Evolutionary conservation across 805 yeast species (phyloP).

Genomic region (Hanseniaspora hatyaiensis): DNA sequence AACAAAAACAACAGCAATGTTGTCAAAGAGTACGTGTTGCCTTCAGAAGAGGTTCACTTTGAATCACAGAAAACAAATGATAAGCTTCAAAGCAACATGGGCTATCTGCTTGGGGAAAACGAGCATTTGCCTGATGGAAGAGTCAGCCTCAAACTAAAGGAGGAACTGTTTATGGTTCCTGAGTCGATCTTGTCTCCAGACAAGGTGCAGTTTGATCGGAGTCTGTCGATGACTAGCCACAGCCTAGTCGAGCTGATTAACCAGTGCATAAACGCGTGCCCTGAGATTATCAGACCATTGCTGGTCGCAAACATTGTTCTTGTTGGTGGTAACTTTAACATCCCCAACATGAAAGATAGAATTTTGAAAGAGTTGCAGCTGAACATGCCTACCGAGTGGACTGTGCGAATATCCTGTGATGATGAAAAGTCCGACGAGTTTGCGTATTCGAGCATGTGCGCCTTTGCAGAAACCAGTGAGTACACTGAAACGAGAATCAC

Average conservation of each 20-base stretch:
- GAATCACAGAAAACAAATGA: background rate
- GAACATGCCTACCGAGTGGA: slow-evolving; percentile 63
- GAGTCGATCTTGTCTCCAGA: slow-evolving; percentile 82
- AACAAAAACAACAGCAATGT: slow-evolving; percentile 22
- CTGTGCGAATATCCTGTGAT: slow-evolving; percentile 37
- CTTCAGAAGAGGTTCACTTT: slow-evolving; percentile 34
- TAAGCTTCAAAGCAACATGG: slow-evolving; percentile 41
- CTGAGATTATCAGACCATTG: slow-evolving; percentile 62
- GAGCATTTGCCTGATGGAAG: slow-evolving; percentile 29
- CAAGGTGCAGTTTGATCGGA: slow-evolving; percentile 44
- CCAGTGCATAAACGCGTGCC: slow-evolving; percentile 56
- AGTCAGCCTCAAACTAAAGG: slow-evolving; percentile 59
- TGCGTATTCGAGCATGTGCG: slow-evolving; percentile 50
- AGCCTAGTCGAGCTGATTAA: slow-evolving; percentile 64
- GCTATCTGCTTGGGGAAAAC: slow-evolving; percentile 44
- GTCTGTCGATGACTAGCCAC: slow-evolving; percentile 41
- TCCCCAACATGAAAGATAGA: slow-evolving; percentile 57
- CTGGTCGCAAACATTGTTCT: slow-evolving; percentile 67
- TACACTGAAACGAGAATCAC: slow-evolving; percentile 49
- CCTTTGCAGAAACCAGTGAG: slow-evolving; percentile 32
- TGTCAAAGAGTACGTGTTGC: slow-evolving; percentile 64
- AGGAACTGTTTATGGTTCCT: slow-evolving; percentile 81
- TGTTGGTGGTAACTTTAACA: slow-evolving; percentile 69
- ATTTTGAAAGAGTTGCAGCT: slow-evolving; percentile 49
- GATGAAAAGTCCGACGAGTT: slow-evolving; percentile 33